phyloP scores from a whole-genome alignment of 2,329 filamentous ascomycete genomes.

The Chrysoporthe deuterocubensis region DNA sequence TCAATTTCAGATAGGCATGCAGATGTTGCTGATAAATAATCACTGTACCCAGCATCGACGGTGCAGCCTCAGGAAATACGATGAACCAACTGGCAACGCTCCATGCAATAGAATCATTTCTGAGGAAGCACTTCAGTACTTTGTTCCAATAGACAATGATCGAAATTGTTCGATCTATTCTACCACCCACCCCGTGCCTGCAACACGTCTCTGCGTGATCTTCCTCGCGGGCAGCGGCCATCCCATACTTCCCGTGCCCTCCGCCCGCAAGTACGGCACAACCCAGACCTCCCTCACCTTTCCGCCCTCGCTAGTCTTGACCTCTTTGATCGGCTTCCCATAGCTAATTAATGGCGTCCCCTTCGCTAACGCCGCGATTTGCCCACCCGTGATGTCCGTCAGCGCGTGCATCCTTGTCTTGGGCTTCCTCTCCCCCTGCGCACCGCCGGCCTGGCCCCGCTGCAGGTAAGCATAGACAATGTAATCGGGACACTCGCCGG shows the following conservation, averaged over 20 bases:
- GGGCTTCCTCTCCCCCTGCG: slow-evolving; percentile 57
- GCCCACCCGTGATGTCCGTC: slow-evolving; percentile 74
- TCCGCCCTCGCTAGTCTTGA: slow-evolving; percentile 49
- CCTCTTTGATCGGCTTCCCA: slow-evolving; percentile 90
- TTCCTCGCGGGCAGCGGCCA: slow-evolving; percentile 89
- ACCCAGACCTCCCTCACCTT: slow-evolving; percentile 78
- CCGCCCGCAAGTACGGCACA: slow-evolving; percentile 74
- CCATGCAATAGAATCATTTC: too few relatives aligned
- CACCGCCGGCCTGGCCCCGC: slow-evolving; percentile 58
- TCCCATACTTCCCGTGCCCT: slow-evolving; percentile 67
- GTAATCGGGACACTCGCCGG: slow-evolving; percentile 80
- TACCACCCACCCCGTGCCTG: slow-evolving; percentile 75
- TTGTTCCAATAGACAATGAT: background rate
- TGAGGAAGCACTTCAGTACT: background rate
- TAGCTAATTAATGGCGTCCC: slow-evolving; percentile 83
- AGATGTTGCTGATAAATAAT: too few relatives aligned
- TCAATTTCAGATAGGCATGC: background rate
- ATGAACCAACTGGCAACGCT: too few relatives aligned
- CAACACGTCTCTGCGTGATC: slow-evolving; percentile 77
- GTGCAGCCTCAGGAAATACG: background rate
- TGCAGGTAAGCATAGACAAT: slow-evolving; percentile 88
- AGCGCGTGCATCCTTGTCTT: slow-evolving; percentile 89
- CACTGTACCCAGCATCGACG: too few relatives aligned
- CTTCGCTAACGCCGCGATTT: slow-evolving; percentile 78
- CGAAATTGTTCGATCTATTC: slow-evolving; percentile 43